These are phyloP conservation scores for Xylaria hypoxylon DNA, from an alignment of 2,329 filamentous ascomycete species.

Conservation along the genomic window DNA sequence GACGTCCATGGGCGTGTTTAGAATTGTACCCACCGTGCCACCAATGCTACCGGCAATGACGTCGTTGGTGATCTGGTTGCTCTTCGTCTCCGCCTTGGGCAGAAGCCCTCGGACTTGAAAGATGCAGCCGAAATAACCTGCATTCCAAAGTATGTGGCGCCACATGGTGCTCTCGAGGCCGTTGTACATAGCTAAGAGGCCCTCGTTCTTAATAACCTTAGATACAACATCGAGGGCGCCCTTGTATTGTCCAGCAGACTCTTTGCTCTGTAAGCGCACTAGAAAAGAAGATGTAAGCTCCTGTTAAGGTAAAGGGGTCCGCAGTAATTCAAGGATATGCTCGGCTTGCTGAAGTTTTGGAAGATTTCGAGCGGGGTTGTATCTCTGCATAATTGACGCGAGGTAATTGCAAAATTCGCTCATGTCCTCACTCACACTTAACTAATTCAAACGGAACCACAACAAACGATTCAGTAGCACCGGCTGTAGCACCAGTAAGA, in stretches of 20 bases:
- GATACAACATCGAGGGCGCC: conserved; percentile 82
- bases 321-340: not conserved
- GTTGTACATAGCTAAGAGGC: conserved; percentile 90
- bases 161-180: conserved; percentile 96
- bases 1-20: conserved; percentile 75
- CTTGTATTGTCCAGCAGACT: conserved; percentile 87
- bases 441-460: conserved; percentile 91
- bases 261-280: conserved; percentile 95
- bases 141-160: conserved; percentile 79
- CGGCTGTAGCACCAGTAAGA: conserved; percentile 92
- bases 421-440: conserved; percentile 64
- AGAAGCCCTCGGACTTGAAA: conserved; percentile 92
- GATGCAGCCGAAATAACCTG: conserved; percentile 85
- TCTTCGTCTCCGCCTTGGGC: conserved; percentile 84
- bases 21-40: conserved; percentile 86
- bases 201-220: conserved; percentile 87
- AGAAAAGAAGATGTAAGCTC: conserved; percentile 23
- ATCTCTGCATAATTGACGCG: conserved; percentile 13
- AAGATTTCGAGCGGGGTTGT: not conserved
- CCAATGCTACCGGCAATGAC: conserved; percentile 87
- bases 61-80: conserved; percentile 85
- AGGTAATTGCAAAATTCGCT: conserved; percentile 6
- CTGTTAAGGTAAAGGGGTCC: not conserved
- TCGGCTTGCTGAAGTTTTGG: not conserved
- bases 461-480: conserved; percentile 95